Base-by-base conservation (phyloP, 176 grass and related monocot genomes). In the Puya raimondii region DNA sequence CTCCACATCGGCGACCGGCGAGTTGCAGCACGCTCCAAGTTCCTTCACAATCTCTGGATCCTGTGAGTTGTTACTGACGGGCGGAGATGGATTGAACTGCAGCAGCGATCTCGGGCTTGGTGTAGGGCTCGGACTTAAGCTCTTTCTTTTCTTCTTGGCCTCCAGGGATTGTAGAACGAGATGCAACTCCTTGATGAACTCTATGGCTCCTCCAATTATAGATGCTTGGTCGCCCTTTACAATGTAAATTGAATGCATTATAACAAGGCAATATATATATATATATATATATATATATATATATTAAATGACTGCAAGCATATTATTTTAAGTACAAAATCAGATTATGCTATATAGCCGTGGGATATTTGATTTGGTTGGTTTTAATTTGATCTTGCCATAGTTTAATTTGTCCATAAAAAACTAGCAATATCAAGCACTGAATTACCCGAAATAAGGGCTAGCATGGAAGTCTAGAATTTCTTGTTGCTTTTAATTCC, bases 131-230 rank as follows among this genome's bases (percentile, higher is more conserved):
- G 78, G 64, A 64, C 90, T 72, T 57, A 76, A 70, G 63, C 77
- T 87, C 65, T 77, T 87, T 14, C 94, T 74, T 65, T 76, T 93
- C 82, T 93, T 93, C 80, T 81, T 85, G 20, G 89, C 67, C 80
- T 99, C 94, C 3, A 99, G 80, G 1, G 89, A 87, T 6, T 87
- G 74, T 11, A 99, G 71, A 33, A 99, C 64, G 73, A 82, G 78
- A 27, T 93, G 89, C 72, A 99, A 79, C 81, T 99, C 89, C 71
- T 76, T 64, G 80, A 97, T 97, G 84, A 97, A 97, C 15, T 99
- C 94, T 70, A 99, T 82, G 21, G 94, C 89, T 64, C 94, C 94
- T 27, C 87, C 94, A 53, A 99, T 99, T 72, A 99, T 90, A 52
- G 94, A 93, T 9, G 94, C 94, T 80, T 99, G 94, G 77, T 99